phyloP scores from a whole-genome alignment of 2,329 filamentous ascomycete species.

The Diaporthe helianthi region DNA sequence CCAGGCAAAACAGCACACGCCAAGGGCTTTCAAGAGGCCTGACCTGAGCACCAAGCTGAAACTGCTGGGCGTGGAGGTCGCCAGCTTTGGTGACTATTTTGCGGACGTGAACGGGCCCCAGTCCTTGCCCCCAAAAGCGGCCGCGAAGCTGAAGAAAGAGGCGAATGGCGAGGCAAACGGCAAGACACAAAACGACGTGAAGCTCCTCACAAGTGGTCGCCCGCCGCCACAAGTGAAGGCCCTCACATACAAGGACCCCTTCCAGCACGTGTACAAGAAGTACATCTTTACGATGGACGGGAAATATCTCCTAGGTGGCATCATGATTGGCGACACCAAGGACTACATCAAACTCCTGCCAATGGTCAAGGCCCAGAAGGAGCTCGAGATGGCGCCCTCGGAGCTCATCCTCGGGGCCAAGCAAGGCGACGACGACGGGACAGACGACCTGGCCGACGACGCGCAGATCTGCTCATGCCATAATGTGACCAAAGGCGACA shows the following conservation, averaged over 20 bases:
- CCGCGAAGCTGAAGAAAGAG: slow-evolving; percentile 51
- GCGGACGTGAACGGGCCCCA: slow-evolving; percentile 85
- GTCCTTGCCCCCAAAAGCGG: slow-evolving; percentile 65
- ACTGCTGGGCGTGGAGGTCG: slow-evolving; percentile 87
- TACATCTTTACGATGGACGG: slow-evolving; percentile 90
- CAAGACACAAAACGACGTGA: slow-evolving; percentile 46
- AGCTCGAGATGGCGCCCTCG: slow-evolving; percentile 77
- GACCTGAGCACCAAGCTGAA: slow-evolving; percentile 93
- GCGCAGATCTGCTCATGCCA: slow-evolving; percentile 93
- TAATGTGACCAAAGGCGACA: slow-evolving; percentile 86
- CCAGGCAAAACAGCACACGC: slow-evolving; percentile 75
- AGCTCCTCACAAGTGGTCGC: slow-evolving; percentile 60
- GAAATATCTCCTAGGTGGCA: slow-evolving; percentile 89
- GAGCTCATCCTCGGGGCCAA: slow-evolving; percentile 83
- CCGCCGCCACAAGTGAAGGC: slow-evolving; percentile 75
- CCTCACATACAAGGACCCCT: slow-evolving; percentile 87
- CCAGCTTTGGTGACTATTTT: slow-evolving; percentile 93
- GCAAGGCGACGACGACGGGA: slow-evolving; percentile 75
- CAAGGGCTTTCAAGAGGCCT: slow-evolving; percentile 77
- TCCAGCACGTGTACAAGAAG: slow-evolving; percentile 90
- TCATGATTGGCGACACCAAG: slow-evolving; percentile 94
- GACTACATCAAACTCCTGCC: slow-evolving; percentile 91
- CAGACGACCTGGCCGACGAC: slow-evolving; percentile 81
- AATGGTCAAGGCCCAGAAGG: slow-evolving; percentile 84
- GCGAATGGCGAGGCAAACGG: slow-evolving; percentile 42